phyloP scores from a whole-genome alignment of 2,329 filamentous ascomycete genomes.

The Colletotrichum sp. region DNA sequence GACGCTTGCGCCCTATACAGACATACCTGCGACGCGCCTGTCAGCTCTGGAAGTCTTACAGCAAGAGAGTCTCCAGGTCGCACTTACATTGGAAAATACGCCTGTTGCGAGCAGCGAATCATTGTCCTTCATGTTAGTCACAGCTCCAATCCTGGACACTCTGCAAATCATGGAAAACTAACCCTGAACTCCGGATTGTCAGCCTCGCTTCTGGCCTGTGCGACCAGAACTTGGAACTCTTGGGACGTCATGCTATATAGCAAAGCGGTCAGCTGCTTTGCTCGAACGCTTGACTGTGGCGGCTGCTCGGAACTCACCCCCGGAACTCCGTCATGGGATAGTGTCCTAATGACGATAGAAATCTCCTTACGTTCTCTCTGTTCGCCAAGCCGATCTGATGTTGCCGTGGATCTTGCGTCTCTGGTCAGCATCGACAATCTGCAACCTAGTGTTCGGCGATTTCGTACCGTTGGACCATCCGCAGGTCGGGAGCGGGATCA shows the following conservation, averaged over 20 bases:
- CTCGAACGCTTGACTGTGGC: not conserved
- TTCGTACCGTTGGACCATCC: constrained; percentile 69
- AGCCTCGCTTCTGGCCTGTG: constrained; percentile 60
- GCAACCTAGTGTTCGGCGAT: not conserved
- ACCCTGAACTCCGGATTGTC: constrained; percentile 62
- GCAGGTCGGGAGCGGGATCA: constrained; percentile 73
- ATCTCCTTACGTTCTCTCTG: constrained; percentile 56
- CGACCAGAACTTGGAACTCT: constrained; percentile 63
- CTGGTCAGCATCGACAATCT: not conserved
- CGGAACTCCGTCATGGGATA: constrained; percentile 61
- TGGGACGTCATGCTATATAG: constrained; percentile 57
- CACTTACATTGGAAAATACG: constrained; percentile 68
- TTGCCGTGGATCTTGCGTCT: constrained; percentile 50
- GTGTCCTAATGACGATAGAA: constrained; percentile 60
- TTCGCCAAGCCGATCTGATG: constrained; percentile 60
- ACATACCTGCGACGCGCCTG: constrained; percentile 54
- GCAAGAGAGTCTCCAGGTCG: not conserved
- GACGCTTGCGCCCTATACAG: constrained; percentile 66
- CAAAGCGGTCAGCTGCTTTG: constrained; percentile 23
- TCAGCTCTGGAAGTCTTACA: not conserved
- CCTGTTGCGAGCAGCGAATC: constrained; percentile 37
- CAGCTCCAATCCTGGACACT: not conserved
- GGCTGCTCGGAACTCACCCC: constrained; percentile 39
- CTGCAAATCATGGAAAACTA: constrained; percentile 21
- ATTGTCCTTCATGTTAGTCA: not conserved